Evolutionary conservation across 179 eudicot species (phyloP).

Genomic region (Amaranthus tricolor): DNA sequence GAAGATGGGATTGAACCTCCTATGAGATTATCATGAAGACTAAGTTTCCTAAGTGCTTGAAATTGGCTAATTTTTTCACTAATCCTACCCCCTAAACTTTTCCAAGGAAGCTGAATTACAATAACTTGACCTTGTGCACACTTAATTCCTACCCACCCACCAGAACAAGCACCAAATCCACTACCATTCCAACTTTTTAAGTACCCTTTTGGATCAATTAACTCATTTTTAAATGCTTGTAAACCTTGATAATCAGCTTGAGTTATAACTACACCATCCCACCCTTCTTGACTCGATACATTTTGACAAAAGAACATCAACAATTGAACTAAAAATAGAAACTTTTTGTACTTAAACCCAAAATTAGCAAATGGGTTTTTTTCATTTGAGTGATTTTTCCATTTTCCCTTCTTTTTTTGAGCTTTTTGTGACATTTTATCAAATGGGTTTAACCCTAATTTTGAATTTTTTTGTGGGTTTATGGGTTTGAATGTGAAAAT

Average conservation of each 20-base stretch:
- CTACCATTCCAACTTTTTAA: conserved; percentile 45
- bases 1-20: conserved; percentile 64
- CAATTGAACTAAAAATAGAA: conserved; percentile 14
- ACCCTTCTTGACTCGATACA: conserved; percentile 34
- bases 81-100: conserved; percentile 37
- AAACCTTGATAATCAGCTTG: conserved; percentile 68
- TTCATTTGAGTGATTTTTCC: conserved; percentile 29
- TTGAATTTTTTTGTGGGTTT: not conserved
- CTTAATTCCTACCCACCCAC: conserved; percentile 47
- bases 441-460: conserved; percentile 1
- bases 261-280: conserved; percentile 57
- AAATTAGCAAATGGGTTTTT: conserved; percentile 8
- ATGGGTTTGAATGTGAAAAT: not conserved
- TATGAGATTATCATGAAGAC: conserved; percentile 78
- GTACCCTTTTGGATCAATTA: conserved; percentile 45
- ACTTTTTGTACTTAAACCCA: conserved; percentile 12
- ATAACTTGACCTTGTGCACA: conserved; percentile 53
- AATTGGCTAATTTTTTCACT: conserved; percentile 39
- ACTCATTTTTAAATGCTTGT: conserved; percentile 39
- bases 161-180: conserved; percentile 52
- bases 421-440: conserved; percentile 16
- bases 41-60: conserved; percentile 51
- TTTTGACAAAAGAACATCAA: conserved; percentile 16
- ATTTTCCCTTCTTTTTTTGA: conserved; percentile 34
- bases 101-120: conserved; percentile 54